Evolutionary conservation across 352 stramenopile genomes (phyloP).

Genomic region (Blastocystis sp.): DNA sequence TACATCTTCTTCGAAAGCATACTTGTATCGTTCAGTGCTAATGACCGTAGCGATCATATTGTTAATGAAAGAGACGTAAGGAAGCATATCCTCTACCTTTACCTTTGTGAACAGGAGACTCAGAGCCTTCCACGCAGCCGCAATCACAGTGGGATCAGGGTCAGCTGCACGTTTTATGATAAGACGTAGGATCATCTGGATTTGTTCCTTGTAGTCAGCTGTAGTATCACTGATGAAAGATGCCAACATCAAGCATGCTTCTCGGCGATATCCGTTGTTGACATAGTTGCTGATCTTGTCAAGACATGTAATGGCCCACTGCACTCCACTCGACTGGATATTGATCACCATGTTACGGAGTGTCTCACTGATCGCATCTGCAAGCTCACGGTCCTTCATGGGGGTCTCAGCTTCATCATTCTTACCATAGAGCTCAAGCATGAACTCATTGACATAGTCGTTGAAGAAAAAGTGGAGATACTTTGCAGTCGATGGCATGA

Average conservation of each 20-base stretch:
- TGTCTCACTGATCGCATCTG: conserved; percentile 69
- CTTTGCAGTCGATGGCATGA: conserved; percentile 83
- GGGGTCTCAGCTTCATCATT: conserved; percentile 68
- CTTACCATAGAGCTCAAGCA: conserved; percentile 76
- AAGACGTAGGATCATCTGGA: conserved; percentile 88
- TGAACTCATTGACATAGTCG: conserved; percentile 73
- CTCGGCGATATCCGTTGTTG: conserved; percentile 75
- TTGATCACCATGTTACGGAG: conserved; percentile 64
- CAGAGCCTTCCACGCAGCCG: conserved; percentile 80
- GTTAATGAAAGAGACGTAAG: conserved; percentile 91
- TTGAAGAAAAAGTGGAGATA: conserved; percentile 89
- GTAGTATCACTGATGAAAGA: conserved; percentile 79
- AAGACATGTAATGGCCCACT: conserved; percentile 87
- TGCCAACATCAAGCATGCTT: conserved; percentile 83
- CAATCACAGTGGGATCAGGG: conserved; percentile 77
- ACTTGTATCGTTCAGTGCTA: conserved; percentile 76
- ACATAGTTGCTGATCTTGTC: conserved; percentile 86
- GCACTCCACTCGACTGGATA: conserved; percentile 81
- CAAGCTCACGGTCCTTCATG: conserved; percentile 66
- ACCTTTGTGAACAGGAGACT: conserved; percentile 81
- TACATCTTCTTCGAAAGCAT: conserved; percentile 81
- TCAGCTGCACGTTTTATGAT: conserved; percentile 92
- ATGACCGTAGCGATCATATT: conserved; percentile 92
- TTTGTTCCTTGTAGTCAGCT: conserved; percentile 83
- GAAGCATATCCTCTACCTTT: conserved; percentile 82